These are phyloP conservation scores for Aschersonia sp. DNA, from an alignment of 2,329 filamentous ascomycete species.

Conservation along the genomic window DNA sequence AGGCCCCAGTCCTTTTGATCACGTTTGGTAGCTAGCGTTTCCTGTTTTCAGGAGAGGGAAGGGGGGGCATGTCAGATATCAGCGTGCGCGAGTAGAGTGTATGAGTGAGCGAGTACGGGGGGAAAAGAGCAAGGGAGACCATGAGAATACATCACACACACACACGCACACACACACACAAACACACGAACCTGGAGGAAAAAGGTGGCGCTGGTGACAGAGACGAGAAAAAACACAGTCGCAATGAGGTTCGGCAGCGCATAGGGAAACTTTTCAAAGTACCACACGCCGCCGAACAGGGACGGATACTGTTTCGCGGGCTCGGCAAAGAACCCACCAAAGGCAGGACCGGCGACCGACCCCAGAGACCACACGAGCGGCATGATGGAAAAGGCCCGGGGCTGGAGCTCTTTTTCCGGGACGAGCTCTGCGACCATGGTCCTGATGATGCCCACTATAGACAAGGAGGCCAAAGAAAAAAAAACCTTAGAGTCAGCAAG, in stretches of 20 bases:
- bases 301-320: slow-evolving; percentile 61
- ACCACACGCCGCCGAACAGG: slow-evolving; percentile 49
- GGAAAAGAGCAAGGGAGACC: background rate
- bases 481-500: too few species aligned
- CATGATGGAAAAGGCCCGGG: slow-evolving; percentile 84
- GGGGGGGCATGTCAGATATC: background rate
- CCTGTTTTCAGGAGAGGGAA: slow-evolving; percentile 26
- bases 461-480: background rate
- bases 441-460: slow-evolving; percentile 70
- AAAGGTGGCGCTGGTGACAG: slow-evolving; percentile 56
- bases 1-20: slow-evolving; percentile 61
- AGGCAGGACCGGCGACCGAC: slow-evolving; percentile 72
- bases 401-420: slow-evolving; percentile 72
- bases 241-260: slow-evolving; percentile 70
- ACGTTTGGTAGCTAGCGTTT: slow-evolving; percentile 65
- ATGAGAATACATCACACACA: background rate
- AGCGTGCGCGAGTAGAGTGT: too few species aligned
- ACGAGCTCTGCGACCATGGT: slow-evolving; percentile 92
- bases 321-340: slow-evolving; percentile 76
- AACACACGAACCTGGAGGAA: slow-evolving; percentile 49
- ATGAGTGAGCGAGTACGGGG: too few species aligned
- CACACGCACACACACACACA: too few species aligned
- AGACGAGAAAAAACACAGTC: slow-evolving; percentile 61
- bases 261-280: slow-evolving; percentile 70
- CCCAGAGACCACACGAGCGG: slow-evolving; percentile 80